Evolutionary conservation across 257 asterid species (phyloP).

Genomic region (Agastache rugosa): DNA sequence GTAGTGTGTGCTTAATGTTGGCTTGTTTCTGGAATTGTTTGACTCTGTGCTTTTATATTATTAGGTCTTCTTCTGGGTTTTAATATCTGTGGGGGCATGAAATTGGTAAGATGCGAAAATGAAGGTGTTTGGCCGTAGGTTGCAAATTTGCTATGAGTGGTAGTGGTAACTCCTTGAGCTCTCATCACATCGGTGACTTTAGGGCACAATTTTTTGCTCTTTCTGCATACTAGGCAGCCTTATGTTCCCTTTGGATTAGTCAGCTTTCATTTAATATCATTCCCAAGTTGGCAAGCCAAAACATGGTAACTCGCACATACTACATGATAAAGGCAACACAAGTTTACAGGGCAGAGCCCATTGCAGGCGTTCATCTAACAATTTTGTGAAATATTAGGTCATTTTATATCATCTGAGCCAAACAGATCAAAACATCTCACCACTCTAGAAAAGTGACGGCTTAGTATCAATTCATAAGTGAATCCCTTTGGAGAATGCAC

Average conservation of each 20-base stretch:
- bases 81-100: background rate
- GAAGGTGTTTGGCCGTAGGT: background rate
- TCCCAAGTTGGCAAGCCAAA: conserved; percentile 3
- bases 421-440: background rate
- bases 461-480: conserved; percentile 12
- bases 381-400: conserved; percentile 3
- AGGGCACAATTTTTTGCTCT: background rate
- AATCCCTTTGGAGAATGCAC: background rate
- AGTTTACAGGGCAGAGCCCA: too few relatives aligned
- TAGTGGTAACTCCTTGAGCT: background rate
- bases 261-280: background rate
- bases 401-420: conserved; percentile 1
- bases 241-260: background rate
- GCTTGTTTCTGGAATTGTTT: background rate
- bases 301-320: background rate
- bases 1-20: background rate
- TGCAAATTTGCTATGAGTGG: conserved; percentile 20
- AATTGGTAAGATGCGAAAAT: background rate
- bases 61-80: background rate
- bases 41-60: background rate
- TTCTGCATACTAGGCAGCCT: background rate
- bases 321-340: too few relatives aligned
- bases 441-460: conserved; percentile 19
- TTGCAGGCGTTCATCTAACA: background rate
- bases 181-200: background rate